phyloP scores from a whole-genome alignment of 2,329 filamentous ascomycete genomes.

The Neurospora sp. region DNA sequence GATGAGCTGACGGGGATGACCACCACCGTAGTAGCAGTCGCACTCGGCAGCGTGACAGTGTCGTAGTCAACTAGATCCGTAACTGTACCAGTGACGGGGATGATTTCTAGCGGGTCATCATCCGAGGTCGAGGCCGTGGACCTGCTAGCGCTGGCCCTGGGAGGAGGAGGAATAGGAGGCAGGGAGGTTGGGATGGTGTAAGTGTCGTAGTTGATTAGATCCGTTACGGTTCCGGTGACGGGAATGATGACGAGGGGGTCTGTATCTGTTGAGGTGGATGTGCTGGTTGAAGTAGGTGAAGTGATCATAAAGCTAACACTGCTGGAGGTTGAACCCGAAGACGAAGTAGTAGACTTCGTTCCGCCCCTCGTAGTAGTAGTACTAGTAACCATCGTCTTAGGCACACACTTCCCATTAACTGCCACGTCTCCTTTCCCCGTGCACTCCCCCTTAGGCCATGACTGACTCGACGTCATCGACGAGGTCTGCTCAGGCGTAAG shows the following conservation, averaged over 20 bases:
- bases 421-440: neutral
- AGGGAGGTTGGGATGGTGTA: neutral
- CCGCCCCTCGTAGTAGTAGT: neutral
- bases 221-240: neutral
- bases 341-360: neutral
- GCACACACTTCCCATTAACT: neutral
- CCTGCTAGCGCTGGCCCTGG: neutral
- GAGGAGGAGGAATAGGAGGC: neutral
- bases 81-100: neutral
- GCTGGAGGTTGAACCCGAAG: neutral
- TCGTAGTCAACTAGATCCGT: neutral
- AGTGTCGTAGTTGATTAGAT: neutral
- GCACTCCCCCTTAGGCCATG: neutral
- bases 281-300: neutral
- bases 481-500: neutral
- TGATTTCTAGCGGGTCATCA: neutral
- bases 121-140: neutral
- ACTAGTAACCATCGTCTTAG: neutral
- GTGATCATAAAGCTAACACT: neutral
- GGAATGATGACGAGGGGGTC: neutral
- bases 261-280: neutral
- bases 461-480: neutral
- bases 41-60: neutral
- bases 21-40: neutral
- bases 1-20: neutral